Evolutionary conservation across 805 yeast species (phyloP).

Genomic region (Yamadazyma insecticola): DNA sequence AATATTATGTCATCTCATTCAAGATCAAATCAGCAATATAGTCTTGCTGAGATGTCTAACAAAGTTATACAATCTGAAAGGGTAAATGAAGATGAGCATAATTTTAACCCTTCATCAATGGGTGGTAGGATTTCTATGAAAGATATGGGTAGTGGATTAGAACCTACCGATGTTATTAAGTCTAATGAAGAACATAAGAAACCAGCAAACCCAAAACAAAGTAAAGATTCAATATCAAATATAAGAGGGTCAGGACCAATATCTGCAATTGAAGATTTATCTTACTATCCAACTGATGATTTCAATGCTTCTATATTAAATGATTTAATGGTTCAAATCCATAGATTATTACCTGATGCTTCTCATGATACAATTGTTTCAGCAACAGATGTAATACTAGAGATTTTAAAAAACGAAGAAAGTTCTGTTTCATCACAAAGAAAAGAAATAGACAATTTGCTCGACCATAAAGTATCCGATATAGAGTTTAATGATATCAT

Average conservation of each 20-base stretch:
- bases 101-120: constrained; percentile 67
- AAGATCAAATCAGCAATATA: constrained; percentile 44
- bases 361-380: constrained; percentile 68
- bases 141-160: constrained; percentile 56
- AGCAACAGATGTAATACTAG: constrained; percentile 64
- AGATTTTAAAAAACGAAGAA: constrained; percentile 46
- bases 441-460: constrained; percentile 45
- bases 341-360: constrained; percentile 61
- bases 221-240: no score
- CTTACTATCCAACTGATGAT: constrained; percentile 60
- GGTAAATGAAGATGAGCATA: constrained; percentile 45
- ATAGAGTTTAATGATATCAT: constrained; percentile 44
- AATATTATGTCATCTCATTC: no score
- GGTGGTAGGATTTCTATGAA: constrained; percentile 60
- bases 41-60: constrained; percentile 69
- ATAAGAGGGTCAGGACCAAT: no score
- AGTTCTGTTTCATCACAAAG: constrained; percentile 41
- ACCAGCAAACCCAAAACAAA: background rate
- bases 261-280: constrained; percentile 39
- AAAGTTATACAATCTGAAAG: constrained; percentile 1
- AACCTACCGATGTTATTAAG: background rate
- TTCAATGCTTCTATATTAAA: constrained; percentile 51
- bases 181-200: background rate
- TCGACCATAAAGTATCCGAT: constrained; percentile 36
- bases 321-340: constrained; percentile 56